Evolutionary conservation across 1,284 basidiomycete genomes (phyloP), one percentile per base, ranked within the genome.

Genomic region (Somion occarium): DNA sequence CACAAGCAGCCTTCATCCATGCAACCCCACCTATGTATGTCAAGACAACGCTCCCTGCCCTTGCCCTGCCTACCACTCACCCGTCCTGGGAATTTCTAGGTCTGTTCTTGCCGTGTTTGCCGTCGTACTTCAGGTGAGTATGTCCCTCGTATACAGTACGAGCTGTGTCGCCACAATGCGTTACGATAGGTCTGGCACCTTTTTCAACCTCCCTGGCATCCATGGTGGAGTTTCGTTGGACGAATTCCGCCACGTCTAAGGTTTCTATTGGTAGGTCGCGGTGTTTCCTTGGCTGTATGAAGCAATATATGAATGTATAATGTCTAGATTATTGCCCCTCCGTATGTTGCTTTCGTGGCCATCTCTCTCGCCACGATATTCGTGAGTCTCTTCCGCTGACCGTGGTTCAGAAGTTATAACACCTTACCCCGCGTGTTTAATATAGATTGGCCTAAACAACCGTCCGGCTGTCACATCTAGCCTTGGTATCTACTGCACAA

Each of bases 401-500:
- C 22, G 43, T 53, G 34, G 1, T 47, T 38, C 49, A 51, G 39
- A 38, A 45, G 11, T 20, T 13, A 15, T 20, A 2, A 4, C 22
- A 46, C 45, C 37, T 39, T 30, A 43, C n/a, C 11, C n/a, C n/a
- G n/a, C n/a, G n/a, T n/a, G n/a, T n/a, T n/a, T n/a, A n/a, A n/a
- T n/a, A 20, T 24, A 78, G 76, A 53, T 72, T 38, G 69, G 68
- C 41, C 51, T 60, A 15, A 56, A 59, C 48, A 53, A 64, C 39
- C 68, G 72, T 11, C 58, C 68, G 2, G 57, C 60, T 2, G 64
- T 78, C 20, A 60, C 53, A 38, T 60, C 65, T 3, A 62, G 64
- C 44, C 78, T 75, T 58, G 74, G 75, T 18, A 54, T 82, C 39
- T 81, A 80, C 61, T 82, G 80, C 55, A 71, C 72, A 1, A 61